A percentile compares a stretch with the other conserved stretches of the same genome.
Evolutionary conservation across 305 asterid species (phyloP).

Genomic region (Rubia peregrina): DNA sequence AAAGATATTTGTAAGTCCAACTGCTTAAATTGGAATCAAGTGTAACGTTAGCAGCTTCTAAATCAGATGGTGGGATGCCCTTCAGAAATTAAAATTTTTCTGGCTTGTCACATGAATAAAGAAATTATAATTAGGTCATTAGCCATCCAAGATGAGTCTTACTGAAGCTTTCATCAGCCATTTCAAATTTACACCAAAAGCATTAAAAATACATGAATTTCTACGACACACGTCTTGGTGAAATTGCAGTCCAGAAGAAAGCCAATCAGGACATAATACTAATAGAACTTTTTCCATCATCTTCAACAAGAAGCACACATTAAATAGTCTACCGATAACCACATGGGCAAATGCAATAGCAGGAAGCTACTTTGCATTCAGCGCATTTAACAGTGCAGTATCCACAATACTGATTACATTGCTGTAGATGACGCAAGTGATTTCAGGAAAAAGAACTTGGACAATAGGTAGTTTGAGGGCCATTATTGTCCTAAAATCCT

Average conservation of each 20-base stretch:
- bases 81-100: neutral
- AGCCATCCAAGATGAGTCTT: neutral
- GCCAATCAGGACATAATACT: neutral
- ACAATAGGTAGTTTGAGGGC: constrained; percentile 1
- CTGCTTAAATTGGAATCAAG: neutral
- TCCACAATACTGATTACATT: neutral
- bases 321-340: neutral
- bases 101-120: neutral
- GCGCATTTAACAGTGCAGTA: neutral
- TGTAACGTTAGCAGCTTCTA: neutral
- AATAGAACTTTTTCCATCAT: neutral
- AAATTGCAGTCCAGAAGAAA: constrained; percentile 4
- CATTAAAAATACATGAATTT: neutral
- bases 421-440: neutral
- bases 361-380: neutral
- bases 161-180: neutral
- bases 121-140: neutral
- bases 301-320: neutral
- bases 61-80: neutral
- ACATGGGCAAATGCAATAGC: neutral
- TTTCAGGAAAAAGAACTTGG: neutral
- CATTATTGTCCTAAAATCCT: neutral
- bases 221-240: neutral
- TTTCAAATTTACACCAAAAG: neutral
- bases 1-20: neutral